A percentile compares a stretch with the other conserved stretches of the same genome.
These are phyloP conservation scores for Vitis cinerea DNA, from an alignment of 164 flowering plant genomes.

Conservation along the genomic window DNA sequence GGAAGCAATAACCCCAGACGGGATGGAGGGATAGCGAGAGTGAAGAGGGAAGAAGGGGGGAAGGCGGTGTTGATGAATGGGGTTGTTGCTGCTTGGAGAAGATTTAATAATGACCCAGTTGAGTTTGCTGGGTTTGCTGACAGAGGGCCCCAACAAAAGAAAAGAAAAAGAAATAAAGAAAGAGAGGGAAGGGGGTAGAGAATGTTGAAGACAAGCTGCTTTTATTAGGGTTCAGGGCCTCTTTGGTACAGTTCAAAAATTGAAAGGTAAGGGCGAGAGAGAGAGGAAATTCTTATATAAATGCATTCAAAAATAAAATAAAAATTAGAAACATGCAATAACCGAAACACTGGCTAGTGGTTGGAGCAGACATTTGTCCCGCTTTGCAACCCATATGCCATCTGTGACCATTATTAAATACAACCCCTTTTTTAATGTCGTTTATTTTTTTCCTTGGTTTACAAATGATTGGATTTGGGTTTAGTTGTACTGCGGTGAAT, in stretches of 20 bases:
- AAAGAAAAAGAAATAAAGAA: constrained; percentile 1
- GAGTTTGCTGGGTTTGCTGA: constrained; percentile 25
- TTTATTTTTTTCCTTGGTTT: too few relatives aligned
- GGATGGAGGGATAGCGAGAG: not conserved
- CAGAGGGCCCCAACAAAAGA: constrained; percentile 30
- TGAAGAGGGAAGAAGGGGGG: not conserved
- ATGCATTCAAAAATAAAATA: too few relatives aligned
- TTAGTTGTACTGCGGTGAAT: too few relatives aligned
- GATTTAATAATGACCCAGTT: constrained; percentile 18
- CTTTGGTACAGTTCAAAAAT: constrained; percentile 20
- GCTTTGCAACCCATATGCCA: too few relatives aligned
- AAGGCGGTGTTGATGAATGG: not conserved
- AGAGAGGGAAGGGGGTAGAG: constrained; percentile 10
- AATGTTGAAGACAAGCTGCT: constrained; percentile 34
- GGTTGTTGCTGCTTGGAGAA: constrained; percentile 15
- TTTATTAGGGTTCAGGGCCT: constrained; percentile 39
- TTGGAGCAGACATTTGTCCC: too few relatives aligned
- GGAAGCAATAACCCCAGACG: too few relatives aligned
- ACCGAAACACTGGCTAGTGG: too few relatives aligned
- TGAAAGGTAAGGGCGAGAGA: not conserved
- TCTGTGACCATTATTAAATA: too few relatives aligned
- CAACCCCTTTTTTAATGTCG: too few relatives aligned
- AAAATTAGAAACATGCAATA: too few relatives aligned
- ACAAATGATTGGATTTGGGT: too few relatives aligned
- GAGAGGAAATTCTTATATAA: not conserved